Evolutionary conservation across 2,329 filamentous ascomycete species (phyloP), one percentile per base, ranked within the genome.

Genomic region (Ceratocystis lukuohia): DNA sequence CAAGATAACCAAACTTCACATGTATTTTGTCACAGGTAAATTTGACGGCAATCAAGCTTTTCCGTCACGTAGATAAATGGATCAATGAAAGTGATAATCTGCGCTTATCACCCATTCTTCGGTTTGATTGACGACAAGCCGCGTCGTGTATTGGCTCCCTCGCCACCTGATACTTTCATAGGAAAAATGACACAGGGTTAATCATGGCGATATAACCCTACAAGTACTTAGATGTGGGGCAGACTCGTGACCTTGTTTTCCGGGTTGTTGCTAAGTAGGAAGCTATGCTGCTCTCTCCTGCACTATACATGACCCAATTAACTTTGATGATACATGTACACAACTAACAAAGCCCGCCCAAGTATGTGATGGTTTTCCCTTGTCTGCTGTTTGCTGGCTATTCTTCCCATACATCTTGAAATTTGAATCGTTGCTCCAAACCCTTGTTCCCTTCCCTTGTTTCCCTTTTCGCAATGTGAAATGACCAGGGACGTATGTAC

Each of bases 401-500:
- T 41, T 41, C 25, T n/a, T 57, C 15, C 17, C 28, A 4, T n/a
- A 25, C 22, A 30, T 57, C 53, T 59, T 30, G 56, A 37, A 20
- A n/a, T 33, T 37, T n/a, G 50, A 59, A 59, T 37, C 56, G 25
- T n/a, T 59, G 56, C 28, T 30, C 28, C 28, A 59, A 59, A 33
- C 56, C 56, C 33, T n/a, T 30, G 30, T 22, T 30, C 15, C n/a
- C 10, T 53, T 59, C 28, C 56, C 56, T 59, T 7, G 22, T 57
- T 57, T 33, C 25, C 53, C n/a, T 33, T 59, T 59, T 28, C 56
- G 56, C n/a, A 41, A 30, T 37, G 30, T 17, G 28, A 37, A 20
- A 28, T 59, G 56, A n/a, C 56, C 37, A 59, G 56, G 56, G 56
- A 59, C 56, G 22, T 53, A 53, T 12, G n/a, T 30, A 30, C 56